A percentile compares a stretch with the other conserved stretches of the same genome.
phyloP scores from a whole-genome alignment of 805 yeast genomes.

The Metschnikowia similis region DNA sequence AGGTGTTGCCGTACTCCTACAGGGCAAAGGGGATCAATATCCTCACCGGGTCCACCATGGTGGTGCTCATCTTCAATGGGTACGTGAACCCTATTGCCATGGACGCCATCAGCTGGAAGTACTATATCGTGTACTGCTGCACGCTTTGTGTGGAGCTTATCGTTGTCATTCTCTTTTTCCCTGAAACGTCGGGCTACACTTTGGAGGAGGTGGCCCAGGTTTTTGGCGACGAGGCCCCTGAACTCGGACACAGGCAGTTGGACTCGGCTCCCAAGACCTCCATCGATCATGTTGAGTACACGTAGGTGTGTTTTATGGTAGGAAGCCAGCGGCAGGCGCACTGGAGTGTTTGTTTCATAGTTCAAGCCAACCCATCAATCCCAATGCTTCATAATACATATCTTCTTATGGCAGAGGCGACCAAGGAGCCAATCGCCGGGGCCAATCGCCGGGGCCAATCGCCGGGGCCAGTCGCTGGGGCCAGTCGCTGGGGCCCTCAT shows the following conservation, averaged over 20 bases:
- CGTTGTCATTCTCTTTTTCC: slow-evolving; percentile 30
- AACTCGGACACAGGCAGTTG: slow-evolving; percentile 8
- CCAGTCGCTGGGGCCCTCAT: too few species aligned
- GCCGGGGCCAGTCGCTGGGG: too few species aligned
- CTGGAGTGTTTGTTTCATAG: too few species aligned
- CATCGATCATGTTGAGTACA: slow-evolving; percentile 11
- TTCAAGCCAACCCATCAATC: too few species aligned
- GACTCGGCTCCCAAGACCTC: slow-evolving; percentile 2
- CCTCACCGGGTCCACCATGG: slow-evolving; percentile 19
- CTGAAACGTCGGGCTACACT: slow-evolving; percentile 42
- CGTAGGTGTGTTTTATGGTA: too few species aligned
- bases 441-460: too few species aligned
- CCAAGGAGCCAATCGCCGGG: too few species aligned
- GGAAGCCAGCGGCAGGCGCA: too few species aligned
- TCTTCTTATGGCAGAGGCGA: too few species aligned
- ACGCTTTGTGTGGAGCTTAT: slow-evolving; percentile 25
- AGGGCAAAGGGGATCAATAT: slow-evolving; percentile 41
- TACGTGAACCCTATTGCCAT: slow-evolving; percentile 31
- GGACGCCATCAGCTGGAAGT: slow-evolving; percentile 40
- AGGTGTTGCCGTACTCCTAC: slow-evolving; percentile 33
- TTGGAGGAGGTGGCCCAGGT: slow-evolving; percentile 42
- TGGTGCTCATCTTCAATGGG: slow-evolving; percentile 21
- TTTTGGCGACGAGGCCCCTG: slow-evolving; percentile 32
- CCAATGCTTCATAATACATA: too few species aligned
- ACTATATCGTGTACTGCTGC: slow-evolving; percentile 39